Evolutionary conservation across 2,329 filamentous ascomycete species (phyloP).

Genomic region (Colletotrichum liaoningense): DNA sequence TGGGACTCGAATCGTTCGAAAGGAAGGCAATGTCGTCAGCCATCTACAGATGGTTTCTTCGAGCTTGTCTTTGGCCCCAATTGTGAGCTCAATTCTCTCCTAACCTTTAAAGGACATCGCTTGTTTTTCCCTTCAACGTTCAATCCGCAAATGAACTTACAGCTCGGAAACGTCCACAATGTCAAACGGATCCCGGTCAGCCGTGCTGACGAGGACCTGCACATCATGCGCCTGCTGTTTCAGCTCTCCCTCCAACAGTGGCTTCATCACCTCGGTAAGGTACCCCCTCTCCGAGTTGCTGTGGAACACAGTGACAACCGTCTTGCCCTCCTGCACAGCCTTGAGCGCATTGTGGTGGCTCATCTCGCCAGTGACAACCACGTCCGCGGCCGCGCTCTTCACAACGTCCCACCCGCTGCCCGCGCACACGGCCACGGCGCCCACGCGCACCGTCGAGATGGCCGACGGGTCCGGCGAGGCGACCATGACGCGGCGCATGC

Average conservation of each 20-base stretch:
- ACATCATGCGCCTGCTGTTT: slow-evolving; percentile 61
- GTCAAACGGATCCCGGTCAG: slow-evolving; percentile 89
- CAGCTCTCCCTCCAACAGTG: slow-evolving; percentile 71
- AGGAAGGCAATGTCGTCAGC: too few relatives aligned
- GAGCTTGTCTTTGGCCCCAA: not conserved
- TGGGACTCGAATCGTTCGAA: not conserved
- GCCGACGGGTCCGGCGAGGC: slow-evolving; percentile 41
- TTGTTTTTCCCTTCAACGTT: not conserved
- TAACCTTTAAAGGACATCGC: not conserved
- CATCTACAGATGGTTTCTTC: not conserved
- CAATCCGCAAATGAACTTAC: slow-evolving; percentile 24
- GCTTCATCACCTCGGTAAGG: slow-evolving; percentile 76
- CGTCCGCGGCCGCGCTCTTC: slow-evolving; percentile 75
- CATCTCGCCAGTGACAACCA: slow-evolving; percentile 93
- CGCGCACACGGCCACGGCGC: slow-evolving; percentile 86
- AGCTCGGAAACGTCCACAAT: slow-evolving; percentile 69
- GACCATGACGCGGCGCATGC: slow-evolving; percentile 66
- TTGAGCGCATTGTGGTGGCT: slow-evolving; percentile 92
- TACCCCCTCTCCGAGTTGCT: slow-evolving; percentile 93
- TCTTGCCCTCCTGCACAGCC: slow-evolving; percentile 84
- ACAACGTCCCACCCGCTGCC: slow-evolving; percentile 87
- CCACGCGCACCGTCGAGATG: slow-evolving; percentile 56
- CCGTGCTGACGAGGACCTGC: slow-evolving; percentile 79
- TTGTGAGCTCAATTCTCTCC: not conserved
- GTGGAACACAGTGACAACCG: slow-evolving; percentile 88